These are phyloP conservation scores for Myriosclerotinia curreyana DNA, from an alignment of 2,329 filamentous ascomycete species.

Conservation along the genomic window DNA sequence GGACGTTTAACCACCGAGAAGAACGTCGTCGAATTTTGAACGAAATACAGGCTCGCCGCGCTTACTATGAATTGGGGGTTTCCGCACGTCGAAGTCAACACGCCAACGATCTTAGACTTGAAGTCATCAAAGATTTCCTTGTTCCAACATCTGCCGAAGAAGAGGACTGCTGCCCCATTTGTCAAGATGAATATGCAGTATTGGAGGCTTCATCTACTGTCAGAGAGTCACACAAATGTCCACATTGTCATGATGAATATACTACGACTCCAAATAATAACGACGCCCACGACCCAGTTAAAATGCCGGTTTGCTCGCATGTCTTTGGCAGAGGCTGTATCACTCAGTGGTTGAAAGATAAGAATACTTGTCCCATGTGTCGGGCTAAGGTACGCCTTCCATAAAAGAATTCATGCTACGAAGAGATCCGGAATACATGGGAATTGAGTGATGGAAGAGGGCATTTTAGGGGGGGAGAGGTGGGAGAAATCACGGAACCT, in stretches of 20 bases:
- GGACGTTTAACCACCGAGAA: background rate
- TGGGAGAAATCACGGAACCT: background rate
- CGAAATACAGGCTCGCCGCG: background rate
- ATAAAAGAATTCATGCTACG: background rate
- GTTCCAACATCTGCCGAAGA: background rate
- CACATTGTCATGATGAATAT: background rate
- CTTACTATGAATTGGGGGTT: background rate
- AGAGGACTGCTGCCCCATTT: background rate
- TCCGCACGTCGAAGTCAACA: background rate
- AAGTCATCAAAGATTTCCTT: background rate
- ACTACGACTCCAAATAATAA: background rate
- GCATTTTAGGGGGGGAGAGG: background rate
- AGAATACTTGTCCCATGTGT: background rate
- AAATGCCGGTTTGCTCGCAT: background rate
- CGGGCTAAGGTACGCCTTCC: background rate
- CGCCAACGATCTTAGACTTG: background rate
- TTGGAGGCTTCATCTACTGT: background rate
- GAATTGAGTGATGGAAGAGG: background rate
- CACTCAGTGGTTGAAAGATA: background rate
- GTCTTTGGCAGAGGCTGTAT: conserved; percentile 7
- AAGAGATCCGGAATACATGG: background rate
- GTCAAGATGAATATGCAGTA: background rate
- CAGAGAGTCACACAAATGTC: background rate
- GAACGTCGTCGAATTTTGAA: background rate
- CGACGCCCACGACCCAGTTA: background rate